Conservation (phyloP, 495 filamentous ascomycete genomes). For the Penicillium argentinense region DNA sequence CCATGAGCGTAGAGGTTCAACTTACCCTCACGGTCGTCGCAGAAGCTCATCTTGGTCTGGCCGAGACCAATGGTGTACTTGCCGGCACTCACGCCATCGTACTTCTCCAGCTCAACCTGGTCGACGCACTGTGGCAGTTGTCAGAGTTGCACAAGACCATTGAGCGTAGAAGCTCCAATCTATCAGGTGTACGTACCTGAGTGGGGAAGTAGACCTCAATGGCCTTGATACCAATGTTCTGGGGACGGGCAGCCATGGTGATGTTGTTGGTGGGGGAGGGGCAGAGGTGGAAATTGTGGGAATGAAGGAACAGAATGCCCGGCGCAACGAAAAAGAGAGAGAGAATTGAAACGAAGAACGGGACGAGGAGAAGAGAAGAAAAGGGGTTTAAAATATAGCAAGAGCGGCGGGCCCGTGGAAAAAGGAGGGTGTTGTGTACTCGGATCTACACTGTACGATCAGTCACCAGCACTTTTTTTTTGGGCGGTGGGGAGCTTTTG, state of each 20-base stretch:
- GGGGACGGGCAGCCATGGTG: conserved; percentile 84
- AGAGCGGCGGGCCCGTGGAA: conserved; percentile 8
- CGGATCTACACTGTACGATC: conserved; percentile 37
- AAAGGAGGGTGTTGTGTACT: conserved; percentile 30
- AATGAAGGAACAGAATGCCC: background rate
- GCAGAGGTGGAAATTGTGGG: background rate
- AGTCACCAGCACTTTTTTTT: conserved; percentile 26
- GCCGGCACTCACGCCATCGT: conserved; percentile 90
- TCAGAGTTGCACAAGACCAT: conserved; percentile 18
- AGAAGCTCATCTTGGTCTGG: conserved; percentile 99
- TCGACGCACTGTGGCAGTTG: conserved; percentile 76
- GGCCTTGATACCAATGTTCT: conserved; percentile 99
- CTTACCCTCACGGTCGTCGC: conserved; percentile 96
- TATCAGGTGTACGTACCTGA: conserved; percentile 61
- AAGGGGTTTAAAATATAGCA: conserved; percentile 3
- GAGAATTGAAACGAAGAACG: too few relatives aligned
- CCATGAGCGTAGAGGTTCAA: conserved; percentile 4
- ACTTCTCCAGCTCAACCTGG: conserved; percentile 93
- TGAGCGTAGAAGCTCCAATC: background rate
- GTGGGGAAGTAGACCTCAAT: conserved; percentile 98
- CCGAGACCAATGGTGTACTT: conserved; percentile 99
- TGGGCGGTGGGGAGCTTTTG: conserved; percentile 7
- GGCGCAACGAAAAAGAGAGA: background rate
- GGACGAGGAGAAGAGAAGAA: conserved; percentile 4
- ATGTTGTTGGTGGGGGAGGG: conserved; percentile 46